These are phyloP conservation scores for Rosa chinensis DNA, from an alignment of 306 rosid genomes.

Conservation along the genomic window DNA sequence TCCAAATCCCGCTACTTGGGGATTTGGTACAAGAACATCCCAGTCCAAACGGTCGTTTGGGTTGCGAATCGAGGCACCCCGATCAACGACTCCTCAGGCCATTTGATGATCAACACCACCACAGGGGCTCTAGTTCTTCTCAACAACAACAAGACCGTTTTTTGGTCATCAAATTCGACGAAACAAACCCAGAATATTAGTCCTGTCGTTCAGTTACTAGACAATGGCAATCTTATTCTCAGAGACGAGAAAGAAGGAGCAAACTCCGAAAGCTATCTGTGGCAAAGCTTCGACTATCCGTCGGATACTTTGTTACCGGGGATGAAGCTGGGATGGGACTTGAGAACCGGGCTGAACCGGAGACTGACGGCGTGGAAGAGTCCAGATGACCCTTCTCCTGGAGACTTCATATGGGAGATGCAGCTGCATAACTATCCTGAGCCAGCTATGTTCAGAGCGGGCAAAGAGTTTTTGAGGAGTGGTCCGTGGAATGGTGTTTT, in stretches of 20 bases:
- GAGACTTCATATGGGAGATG: slow-evolving; percentile 24
- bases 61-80: slow-evolving; percentile 37
- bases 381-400: slow-evolving; percentile 48
- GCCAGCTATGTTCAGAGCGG: slow-evolving; percentile 24
- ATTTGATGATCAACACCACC: slow-evolving; percentile 26
- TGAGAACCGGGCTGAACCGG: slow-evolving; percentile 30
- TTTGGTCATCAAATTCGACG: slow-evolving; percentile 43
- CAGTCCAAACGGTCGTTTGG: slow-evolving; percentile 32
- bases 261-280: slow-evolving; percentile 22
- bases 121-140: slow-evolving; percentile 32
- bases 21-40: slow-evolving; percentile 38
- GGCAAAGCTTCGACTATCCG: slow-evolving; percentile 53
- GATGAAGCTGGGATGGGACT: slow-evolving; percentile 55
- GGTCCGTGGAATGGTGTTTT: slow-evolving; percentile 50
- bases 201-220: slow-evolving; percentile 38
- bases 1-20: slow-evolving; percentile 41
- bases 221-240: slow-evolving; percentile 53
- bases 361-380: slow-evolving; percentile 47
- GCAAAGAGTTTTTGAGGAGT: slow-evolving; percentile 18
- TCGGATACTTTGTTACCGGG: slow-evolving; percentile 40
- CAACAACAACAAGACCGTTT: slow-evolving; percentile 9
- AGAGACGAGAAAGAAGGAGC: slow-evolving; percentile 15
- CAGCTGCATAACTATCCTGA: slow-evolving; percentile 34
- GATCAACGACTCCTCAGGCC: slow-evolving; percentile 32
- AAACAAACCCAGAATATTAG: slow-evolving; percentile 12